Base-by-base conservation (phyloP, 371 early-diverging fungal genomes). In the Apophysomyces variabilis region DNA sequence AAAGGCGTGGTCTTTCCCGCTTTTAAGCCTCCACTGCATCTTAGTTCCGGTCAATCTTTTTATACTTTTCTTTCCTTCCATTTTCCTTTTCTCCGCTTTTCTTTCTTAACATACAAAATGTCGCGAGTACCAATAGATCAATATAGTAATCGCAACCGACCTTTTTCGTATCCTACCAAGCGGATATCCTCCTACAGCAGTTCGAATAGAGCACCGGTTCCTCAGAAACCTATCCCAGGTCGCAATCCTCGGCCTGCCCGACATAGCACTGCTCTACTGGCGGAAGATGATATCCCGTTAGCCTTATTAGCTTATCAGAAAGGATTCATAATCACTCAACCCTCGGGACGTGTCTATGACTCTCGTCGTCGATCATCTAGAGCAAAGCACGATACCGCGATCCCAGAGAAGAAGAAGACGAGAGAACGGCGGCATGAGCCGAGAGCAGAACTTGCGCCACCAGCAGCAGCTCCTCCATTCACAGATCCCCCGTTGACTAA, bases 211-310 rank as follows among this genome's bases (percentile, higher is more conserved):
- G 5, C 0, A 4, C 5, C 35, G n/a, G 8, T 7, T 11, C 5
- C n/a, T n/a, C 54, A 50, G 9, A 50, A 32, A 50, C 4, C 54
- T 21, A 50, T 18, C 21, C 9, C 21, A 0, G 1, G n/a, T n/a
- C 14, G 39, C 41, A 37, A 50, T 39, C 36, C 67, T 16, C 54
- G 54, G 21, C 3, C 21, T 50, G 6, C 54, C 5, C 54, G 54
- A 21, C 54, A 5, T 21, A 50, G 54, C 21, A 21, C 54, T 11
- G 18, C n/a, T 7, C 54, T 5, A 4, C 26, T 44, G 16, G 14
- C 32, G 16, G 74, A 74, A 7, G 74, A 74, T 16, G 66, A 74
- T 54, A 58, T 74, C 11, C 74, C 74, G 36, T 59, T 74, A 16
- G 74, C 74, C 32, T 35, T 74, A 13, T 47, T 73, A 13, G 73